phyloP scores from a whole-genome alignment of 2,329 filamentous ascomycete species.

The Cladosporium velox region DNA sequence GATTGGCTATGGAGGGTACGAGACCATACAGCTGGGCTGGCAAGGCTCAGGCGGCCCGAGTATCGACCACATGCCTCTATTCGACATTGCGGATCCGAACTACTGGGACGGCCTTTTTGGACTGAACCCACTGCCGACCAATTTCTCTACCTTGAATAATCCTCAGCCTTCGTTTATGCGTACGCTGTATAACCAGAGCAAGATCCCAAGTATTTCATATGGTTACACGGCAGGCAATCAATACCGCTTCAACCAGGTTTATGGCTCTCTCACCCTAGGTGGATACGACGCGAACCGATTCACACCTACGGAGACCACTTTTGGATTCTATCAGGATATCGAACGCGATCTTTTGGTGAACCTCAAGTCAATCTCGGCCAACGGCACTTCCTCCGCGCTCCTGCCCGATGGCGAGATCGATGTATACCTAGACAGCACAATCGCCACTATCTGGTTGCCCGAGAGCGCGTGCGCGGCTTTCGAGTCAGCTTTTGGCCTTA shows the following conservation, averaged over 20 bases:
- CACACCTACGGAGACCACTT: constrained; percentile 35
- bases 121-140: constrained; percentile 39
- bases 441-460: constrained; percentile 66
- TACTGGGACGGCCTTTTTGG: constrained; percentile 41
- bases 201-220: constrained; percentile 40
- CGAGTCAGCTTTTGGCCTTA: constrained; percentile 40
- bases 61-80: constrained; percentile 35
- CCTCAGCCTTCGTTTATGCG: constrained; percentile 40
- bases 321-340: constrained; percentile 35
- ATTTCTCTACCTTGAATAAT: constrained; percentile 39
- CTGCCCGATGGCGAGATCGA: constrained; percentile 35
- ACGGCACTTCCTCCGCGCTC: constrained; percentile 28
- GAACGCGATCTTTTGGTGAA: constrained; percentile 39
- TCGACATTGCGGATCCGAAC: constrained; percentile 30
- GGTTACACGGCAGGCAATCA: constrained; percentile 43
- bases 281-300: constrained; percentile 44
- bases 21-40: constrained; percentile 40
- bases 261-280: constrained; percentile 42
- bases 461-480: constrained; percentile 41
- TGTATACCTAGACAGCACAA: constrained; percentile 64
- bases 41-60: constrained; percentile 36
- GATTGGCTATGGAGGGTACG: constrained; percentile 35
- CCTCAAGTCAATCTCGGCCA: constrained; percentile 34
- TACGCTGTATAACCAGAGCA: constrained; percentile 35
- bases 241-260: constrained; percentile 39